Base-by-base conservation (phyloP, 139 green algal species). In the Micractinium conductrix region DNA sequence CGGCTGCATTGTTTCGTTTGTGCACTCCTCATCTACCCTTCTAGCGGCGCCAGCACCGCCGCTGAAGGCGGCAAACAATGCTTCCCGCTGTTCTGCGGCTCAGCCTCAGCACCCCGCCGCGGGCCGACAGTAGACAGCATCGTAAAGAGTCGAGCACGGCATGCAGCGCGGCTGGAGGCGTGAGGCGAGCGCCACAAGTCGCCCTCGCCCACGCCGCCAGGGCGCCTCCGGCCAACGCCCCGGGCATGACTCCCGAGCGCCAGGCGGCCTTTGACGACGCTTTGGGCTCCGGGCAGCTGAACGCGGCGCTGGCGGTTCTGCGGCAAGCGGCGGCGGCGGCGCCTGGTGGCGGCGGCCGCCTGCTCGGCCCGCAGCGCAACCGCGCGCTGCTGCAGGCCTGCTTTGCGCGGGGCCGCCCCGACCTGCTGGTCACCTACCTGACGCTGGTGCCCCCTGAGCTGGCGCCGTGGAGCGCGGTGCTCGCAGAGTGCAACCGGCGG, bases 351-450 rank as follows among this genome's bases (percentile, higher is more conserved):
- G 38, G 24, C n/a, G 28, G 6, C 75, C 37, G 37, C n/a, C 75
- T 81, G 53, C 55, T 81, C 5, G 55, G 44, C 3, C 76, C 76
- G 19, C 26, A 58, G 24, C 76, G 76, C 55, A 82, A 82, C 76
- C 55, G 76, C 0, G 35, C 53, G 2, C 76, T 82, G 37, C 68
- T 82, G 33, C 65, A 72, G 76, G 55, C 76, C 26, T 82, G 76
- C 76, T 82, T 82, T 24, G 10, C 40, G 12, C 76, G 76, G 26
- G 37, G 55, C 17, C 53, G 76, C 30, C 76, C 76, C 26, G 76
- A 71, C 26, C 28, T 10, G 9, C 58, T 58, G 17, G 21, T 82
- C 10, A 38, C 55, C 38, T 82, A 82, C 76, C 76, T 82, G 76
- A 37, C 53, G 38, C 76, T 82, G 37, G 38, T 82, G 76, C 58